phyloP scores from a whole-genome alignment of 139 green algal species.

The Micractinium sp. region DNA sequence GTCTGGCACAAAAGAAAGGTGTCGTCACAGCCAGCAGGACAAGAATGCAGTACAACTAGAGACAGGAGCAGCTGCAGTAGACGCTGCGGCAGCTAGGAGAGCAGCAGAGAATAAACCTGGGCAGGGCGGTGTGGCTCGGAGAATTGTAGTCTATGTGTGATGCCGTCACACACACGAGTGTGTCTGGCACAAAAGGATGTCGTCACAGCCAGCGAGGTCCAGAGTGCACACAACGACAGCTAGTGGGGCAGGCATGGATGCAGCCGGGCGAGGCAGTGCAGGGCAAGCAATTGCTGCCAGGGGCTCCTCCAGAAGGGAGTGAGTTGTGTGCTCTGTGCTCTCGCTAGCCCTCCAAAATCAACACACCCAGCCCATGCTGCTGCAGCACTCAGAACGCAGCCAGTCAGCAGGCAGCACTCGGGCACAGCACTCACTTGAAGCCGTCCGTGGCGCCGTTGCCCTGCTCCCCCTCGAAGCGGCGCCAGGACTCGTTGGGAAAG shows the following conservation, averaged over 20 bases:
- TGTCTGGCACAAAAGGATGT: background rate
- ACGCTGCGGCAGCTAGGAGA: no score
- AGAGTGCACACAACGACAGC: background rate
- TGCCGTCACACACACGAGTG: no score
- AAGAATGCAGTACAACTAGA: background rate
- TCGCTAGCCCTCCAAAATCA: no score
- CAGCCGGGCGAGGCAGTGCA: background rate
- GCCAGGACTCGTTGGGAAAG: conserved; percentile 91
- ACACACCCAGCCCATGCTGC: background rate
- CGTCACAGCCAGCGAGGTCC: background rate
- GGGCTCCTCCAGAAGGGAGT: no score
- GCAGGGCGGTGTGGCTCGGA: no score
- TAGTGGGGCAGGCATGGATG: background rate
- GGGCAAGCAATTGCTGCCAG: no score
- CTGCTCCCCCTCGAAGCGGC: conserved; percentile 74
- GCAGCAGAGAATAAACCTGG: no score
- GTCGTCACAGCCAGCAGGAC: background rate
- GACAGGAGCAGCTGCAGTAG: background rate
- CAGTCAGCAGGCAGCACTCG: background rate
- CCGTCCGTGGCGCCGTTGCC: conserved; percentile 35
- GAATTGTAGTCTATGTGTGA: no score
- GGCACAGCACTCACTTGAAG: conserved; percentile 15
- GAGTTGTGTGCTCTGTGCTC: no score
- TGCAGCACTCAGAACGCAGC: background rate
- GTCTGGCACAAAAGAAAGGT: conserved; percentile 1